Percentiles rank a stretch among this genome's conserved stretches.
phyloP scores from a whole-genome alignment of 768 basidiomycete species.

The Xerocomus brunneocitrinus region DNA sequence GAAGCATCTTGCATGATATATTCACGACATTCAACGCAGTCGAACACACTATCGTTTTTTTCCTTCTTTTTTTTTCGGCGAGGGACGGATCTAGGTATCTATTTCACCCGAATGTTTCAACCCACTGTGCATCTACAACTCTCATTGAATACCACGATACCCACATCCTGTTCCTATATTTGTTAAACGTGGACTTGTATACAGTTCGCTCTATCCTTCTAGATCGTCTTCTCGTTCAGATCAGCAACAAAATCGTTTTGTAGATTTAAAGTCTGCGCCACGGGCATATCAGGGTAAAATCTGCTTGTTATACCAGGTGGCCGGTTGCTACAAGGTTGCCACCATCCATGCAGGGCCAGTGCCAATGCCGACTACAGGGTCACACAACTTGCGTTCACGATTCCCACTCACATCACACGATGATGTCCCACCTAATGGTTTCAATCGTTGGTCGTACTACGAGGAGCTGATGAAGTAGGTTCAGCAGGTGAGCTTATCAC shows the following conservation, averaged over 20 bases:
- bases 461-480: constrained; percentile 82
- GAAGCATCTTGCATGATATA: constrained; percentile 19
- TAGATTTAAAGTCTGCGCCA: constrained; percentile 8
- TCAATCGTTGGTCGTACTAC: constrained; percentile 56
- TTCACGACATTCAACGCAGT: constrained; percentile 26
- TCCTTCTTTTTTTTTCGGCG: constrained; percentile 12
- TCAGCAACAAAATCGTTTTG: constrained; percentile 15
- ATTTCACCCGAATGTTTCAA: constrained; percentile 27
- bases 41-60: constrained; percentile 10
- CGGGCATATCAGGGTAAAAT: not conserved
- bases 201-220: constrained; percentile 15
- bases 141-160: constrained; percentile 33
- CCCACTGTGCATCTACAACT: constrained; percentile 27
- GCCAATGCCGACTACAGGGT: no score
- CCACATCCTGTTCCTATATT: constrained; percentile 31
- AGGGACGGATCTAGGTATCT: constrained; percentile 26
- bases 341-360: no score
- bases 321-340: no score
- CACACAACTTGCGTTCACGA: not conserved
- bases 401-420: not conserved
- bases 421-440: constrained; percentile 47
- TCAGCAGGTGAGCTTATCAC: constrained; percentile 1
- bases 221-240: constrained; percentile 11
- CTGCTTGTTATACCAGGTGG: no score
- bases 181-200: constrained; percentile 22